Conservation (phyloP, 139 green algal species). For the Chlorella sp. region DNA sequence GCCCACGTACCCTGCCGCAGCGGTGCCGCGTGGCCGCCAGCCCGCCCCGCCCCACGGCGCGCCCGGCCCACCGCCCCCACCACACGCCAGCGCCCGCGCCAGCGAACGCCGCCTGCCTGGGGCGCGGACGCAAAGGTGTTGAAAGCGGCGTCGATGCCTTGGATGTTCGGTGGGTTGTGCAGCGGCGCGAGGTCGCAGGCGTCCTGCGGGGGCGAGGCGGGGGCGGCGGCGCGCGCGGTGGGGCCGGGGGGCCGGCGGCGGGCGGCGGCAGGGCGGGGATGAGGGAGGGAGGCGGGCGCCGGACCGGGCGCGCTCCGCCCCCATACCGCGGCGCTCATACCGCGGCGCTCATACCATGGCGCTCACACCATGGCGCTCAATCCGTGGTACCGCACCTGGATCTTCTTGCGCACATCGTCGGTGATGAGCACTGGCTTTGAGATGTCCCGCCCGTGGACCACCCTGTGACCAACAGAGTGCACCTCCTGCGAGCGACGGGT, state of each 20-base stretch:
- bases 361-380: too few species aligned
- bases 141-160: constrained; percentile 66
- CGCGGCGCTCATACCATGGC: too few species aligned
- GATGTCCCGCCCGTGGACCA: constrained; percentile 85
- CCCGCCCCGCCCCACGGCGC: neutral
- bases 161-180: constrained; percentile 84
- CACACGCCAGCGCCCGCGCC: neutral
- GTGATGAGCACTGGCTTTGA: constrained; percentile 59
- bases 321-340: too few species aligned
- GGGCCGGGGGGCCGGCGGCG: too few species aligned
- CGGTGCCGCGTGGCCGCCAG: too few species aligned
- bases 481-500: constrained; percentile 58
- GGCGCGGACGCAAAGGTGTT: constrained; percentile 57
- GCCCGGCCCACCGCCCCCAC: neutral
- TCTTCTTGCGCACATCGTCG: too few species aligned
- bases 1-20: too few species aligned
- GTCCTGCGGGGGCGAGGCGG: constrained; percentile 6
- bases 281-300: too few species aligned
- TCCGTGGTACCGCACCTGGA: too few species aligned
- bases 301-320: too few species aligned
- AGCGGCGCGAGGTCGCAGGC: constrained; percentile 78
- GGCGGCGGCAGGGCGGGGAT: too few species aligned
- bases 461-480: constrained; percentile 60
- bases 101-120: constrained; percentile 60
- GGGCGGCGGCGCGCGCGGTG: too few species aligned